Evolutionary conservation across 805 yeast species (phyloP).

Genomic region (Ogataea zsoltii): DNA sequence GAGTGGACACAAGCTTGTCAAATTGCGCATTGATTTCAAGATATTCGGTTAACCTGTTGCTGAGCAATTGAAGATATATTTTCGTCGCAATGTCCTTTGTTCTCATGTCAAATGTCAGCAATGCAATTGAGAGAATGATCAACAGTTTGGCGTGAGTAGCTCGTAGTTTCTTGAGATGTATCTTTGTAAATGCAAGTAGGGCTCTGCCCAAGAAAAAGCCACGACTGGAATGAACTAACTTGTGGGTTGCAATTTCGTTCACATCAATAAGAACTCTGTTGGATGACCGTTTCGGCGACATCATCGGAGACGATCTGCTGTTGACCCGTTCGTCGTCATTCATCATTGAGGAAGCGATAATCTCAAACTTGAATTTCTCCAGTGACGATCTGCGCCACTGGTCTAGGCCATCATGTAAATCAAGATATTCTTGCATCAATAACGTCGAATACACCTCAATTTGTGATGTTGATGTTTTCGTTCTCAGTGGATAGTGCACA

Average conservation of each 20-base stretch:
- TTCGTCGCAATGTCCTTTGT: slow-evolving; percentile 20
- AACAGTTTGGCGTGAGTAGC: slow-evolving; percentile 10
- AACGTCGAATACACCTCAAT: neutral
- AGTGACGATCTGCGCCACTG: slow-evolving; percentile 11
- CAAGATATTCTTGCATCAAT: slow-evolving; percentile 10
- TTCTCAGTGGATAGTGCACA: neutral
- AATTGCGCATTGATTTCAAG: slow-evolving; percentile 15
- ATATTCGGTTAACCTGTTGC: slow-evolving; percentile 19
- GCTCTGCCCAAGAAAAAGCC: slow-evolving; percentile 20
- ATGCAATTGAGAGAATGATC: slow-evolving; percentile 14
- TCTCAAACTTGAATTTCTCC: slow-evolving; percentile 30
- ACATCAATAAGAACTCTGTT: slow-evolving; percentile 13
- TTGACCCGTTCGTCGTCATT: slow-evolving; percentile 11
- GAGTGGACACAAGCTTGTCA: slow-evolving; percentile 16
- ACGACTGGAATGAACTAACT: slow-evolving; percentile 22
- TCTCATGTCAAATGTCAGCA: slow-evolving; percentile 19
- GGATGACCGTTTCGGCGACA: neutral
- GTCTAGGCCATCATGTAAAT: neutral
- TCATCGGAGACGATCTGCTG: neutral
- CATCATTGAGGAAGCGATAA: slow-evolving; percentile 26
- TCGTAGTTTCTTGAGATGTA: slow-evolving; percentile 1
- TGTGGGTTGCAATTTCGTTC: slow-evolving; percentile 18
- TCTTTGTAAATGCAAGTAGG: slow-evolving; percentile 19
- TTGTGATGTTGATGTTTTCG: neutral
- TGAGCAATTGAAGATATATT: slow-evolving; percentile 19